Evolutionary conservation across 345 rosid species (phyloP), one percentile per base, ranked within the genome.

Genomic region (Salix caprea): DNA sequence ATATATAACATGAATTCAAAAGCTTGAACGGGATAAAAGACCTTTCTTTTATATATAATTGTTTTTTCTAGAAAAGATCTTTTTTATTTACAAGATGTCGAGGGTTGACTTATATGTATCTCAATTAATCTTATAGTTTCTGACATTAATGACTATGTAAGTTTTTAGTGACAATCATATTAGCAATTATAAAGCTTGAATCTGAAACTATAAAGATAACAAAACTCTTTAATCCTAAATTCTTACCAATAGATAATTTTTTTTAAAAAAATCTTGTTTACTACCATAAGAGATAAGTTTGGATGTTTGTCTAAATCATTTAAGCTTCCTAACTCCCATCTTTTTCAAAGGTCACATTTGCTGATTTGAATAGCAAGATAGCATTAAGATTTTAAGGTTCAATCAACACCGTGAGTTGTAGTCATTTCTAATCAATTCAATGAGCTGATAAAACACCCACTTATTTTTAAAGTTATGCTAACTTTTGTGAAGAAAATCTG

Each of bases 221-320:
- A 30, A 30, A 30, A 30, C 4, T 30, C 32, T 30, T 30, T 30
- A 30, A 30, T 30, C 3, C 4, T 0, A 30, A 30, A 30, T 30
- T 30, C 3, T 30, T 30, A 30, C 32, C 0, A 0, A 2, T 28
- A 28, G 30, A 28, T 30, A 30, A 30, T 30, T 30, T 30, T 30
- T 30, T 30, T 30, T 2, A 2, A 30, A 30, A 2, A 30, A 1
- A 60, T 61, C 19, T 23, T 46, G 28, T 69, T 11, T 34, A 74
- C 58, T 52, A n/a, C 70, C 66, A 62, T 28, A 68, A 78, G 79
- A 73, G 85, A 87, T 78, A 84, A 81, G 84, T 36, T 79, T 86
- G 66, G 75, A 10, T 19, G 23, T 68, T 72, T 71, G 66, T 75
- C 77, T 62, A 65, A 68, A 74, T 77, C 67, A 73, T 76, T 70